Conservation (phyloP, 345 rosid species). For the Cardamine occulta region DNA sequence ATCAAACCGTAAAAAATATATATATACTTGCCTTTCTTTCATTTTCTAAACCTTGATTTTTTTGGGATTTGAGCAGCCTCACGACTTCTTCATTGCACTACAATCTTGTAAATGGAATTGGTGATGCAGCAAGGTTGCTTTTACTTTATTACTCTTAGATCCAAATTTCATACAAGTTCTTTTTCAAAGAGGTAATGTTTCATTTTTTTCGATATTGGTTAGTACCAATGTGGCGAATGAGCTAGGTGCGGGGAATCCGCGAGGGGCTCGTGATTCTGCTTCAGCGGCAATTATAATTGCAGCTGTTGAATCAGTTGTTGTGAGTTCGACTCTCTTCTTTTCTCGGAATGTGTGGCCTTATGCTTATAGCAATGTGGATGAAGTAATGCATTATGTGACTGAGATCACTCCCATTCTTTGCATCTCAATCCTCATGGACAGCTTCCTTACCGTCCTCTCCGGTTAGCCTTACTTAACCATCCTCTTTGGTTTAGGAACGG, state of each 20-base stretch:
- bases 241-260: slow-evolving; percentile 45
- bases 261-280: slow-evolving; percentile 41
- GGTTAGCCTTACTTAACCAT: slow-evolving; percentile 34
- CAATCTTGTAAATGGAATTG: slow-evolving; percentile 42
- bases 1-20: not conserved
- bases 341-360: slow-evolving; percentile 45
- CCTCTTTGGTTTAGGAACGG: not conserved
- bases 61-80: slow-evolving; percentile 32
- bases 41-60: slow-evolving; percentile 8
- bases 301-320: slow-evolving; percentile 43
- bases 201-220: not conserved
- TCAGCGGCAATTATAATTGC: slow-evolving; percentile 40
- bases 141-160: not conserved
- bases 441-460: slow-evolving; percentile 37
- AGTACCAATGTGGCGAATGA: slow-evolving; percentile 48
- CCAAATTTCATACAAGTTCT: not conserved
- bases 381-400: slow-evolving; percentile 33
- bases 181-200: not conserved
- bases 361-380: slow-evolving; percentile 45
- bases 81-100: slow-evolving; percentile 44
- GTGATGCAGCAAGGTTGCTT: slow-evolving; percentile 45
- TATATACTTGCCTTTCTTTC: not conserved
- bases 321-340: slow-evolving; percentile 37
- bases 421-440: slow-evolving; percentile 44
- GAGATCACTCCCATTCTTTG: slow-evolving; percentile 46